Evolutionary conservation across 345 rosid species (phyloP), one percentile per base, ranked within the genome.

Genomic region (Eucalyptus cloeziana): DNA sequence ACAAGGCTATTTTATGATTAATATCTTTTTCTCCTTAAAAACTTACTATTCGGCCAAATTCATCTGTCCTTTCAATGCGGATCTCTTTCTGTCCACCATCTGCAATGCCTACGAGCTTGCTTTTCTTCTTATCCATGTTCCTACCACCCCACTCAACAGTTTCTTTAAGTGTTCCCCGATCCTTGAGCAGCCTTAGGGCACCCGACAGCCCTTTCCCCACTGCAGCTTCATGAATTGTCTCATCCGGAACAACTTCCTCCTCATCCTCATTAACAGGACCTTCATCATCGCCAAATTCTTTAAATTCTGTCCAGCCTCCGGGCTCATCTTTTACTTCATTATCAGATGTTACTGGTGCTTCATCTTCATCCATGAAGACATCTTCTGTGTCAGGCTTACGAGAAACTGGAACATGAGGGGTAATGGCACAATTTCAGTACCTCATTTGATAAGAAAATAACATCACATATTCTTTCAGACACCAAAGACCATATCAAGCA

Each of bases 121-220:
- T 96, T 94, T 96, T 98, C 91, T 97, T 98, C 94, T 96, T 98
- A 95, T 98, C 99, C 99, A 97, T 98, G 93, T 97, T 98, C 89
- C 99, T 94, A 89, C 99, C 99, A 92, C 99, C 99, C 99, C 99
- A 96, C 22, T 98, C 98, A 64, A 95, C 91, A 86, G 93, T 93
- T 93, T 97, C 99, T 88, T 97, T 98, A 56, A 98, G 97, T 27
- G 97, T 92, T 90, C 99, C 99, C 91, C 99, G 94, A 15, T 98
- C 99, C 91, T 96, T 94, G 33, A 97, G 97, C 90, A 96, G 95
- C 94, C 90, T 94, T 90, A 98, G 87, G 11, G 94, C 99, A 92
- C 98, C 97, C 9, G 99, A 96, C 92, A 98, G 92, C 88, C 99
- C 99, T 95, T 91, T 97, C 44, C 99, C 99, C 56, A 98, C 95